Percentiles rank a stretch among this genome's conserved stretches.
Conservation (phyloP, 106 monocot species). For the Xerophyta viscosa region DNA sequence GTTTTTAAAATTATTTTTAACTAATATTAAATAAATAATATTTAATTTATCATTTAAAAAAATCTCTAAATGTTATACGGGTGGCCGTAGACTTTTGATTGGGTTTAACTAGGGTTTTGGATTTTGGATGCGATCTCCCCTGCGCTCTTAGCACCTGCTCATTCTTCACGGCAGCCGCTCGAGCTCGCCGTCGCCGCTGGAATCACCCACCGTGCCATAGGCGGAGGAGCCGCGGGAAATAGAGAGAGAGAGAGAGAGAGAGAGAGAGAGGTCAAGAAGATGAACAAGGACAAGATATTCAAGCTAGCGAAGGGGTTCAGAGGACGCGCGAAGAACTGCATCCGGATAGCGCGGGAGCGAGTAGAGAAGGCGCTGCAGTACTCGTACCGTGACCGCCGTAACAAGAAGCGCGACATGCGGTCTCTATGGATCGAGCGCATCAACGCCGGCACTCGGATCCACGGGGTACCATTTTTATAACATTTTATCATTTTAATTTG, state of each 20-base stretch:
- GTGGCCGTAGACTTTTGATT: too few species aligned
- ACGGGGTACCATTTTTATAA: conserved; percentile 33
- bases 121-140: too few species aligned
- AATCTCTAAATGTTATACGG: too few species aligned
- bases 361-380: conserved; percentile 68
- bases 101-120: too few species aligned
- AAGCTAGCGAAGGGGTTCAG: conserved; percentile 82
- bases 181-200: too few species aligned
- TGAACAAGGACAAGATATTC: conserved; percentile 77
- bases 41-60: too few species aligned
- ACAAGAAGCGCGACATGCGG: conserved; percentile 78
- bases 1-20: too few species aligned
- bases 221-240: too few species aligned
- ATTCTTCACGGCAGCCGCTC: too few species aligned
- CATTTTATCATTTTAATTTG: neutral
- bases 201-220: too few species aligned
- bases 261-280: conserved; percentile 10
- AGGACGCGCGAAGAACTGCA: conserved; percentile 77
- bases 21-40: too few species aligned
- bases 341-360: conserved; percentile 46
- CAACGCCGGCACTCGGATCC: conserved; percentile 67
- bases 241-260: neutral
- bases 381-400: conserved; percentile 74
- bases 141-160: too few species aligned
- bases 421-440: conserved; percentile 64